A percentile compares a stretch with the other conserved stretches of the same genome.
Evolutionary conservation across 2,329 filamentous ascomycete genomes (phyloP).

Genomic region (Myriosclerotinia scirpicola): DNA sequence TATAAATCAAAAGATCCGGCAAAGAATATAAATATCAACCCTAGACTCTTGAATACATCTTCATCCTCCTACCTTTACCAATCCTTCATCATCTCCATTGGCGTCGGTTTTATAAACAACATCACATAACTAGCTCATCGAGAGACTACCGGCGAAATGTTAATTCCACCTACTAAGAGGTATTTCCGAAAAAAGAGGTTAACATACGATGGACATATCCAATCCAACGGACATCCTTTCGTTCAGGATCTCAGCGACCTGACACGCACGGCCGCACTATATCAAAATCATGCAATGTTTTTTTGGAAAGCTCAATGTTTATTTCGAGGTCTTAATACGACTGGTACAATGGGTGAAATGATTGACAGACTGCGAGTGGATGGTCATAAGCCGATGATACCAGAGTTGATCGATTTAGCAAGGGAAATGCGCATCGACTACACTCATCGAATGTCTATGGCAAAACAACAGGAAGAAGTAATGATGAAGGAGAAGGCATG

Average conservation of each 20-base stretch:
- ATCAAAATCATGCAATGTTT: not conserved
- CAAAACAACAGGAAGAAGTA: not conserved
- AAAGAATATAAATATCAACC: no score
- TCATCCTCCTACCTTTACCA: not conserved
- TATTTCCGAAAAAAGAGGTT: not conserved
- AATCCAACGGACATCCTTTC: not conserved
- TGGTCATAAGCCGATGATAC: not conserved
- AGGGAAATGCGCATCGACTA: not conserved
- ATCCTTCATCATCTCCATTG: not conserved
- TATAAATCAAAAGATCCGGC: not conserved
- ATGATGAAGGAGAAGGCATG: not conserved
- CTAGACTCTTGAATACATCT: not conserved
- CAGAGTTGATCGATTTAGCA: not conserved
- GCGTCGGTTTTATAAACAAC: not conserved
- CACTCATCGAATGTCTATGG: not conserved
- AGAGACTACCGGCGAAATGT: not conserved
- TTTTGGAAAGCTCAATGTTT: conserved; percentile 11
- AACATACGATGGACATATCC: not conserved
- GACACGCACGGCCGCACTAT: not conserved
- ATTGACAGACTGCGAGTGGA: not conserved
- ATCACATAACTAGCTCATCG: not conserved
- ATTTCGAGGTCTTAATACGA: not conserved
- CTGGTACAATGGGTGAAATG: not conserved
- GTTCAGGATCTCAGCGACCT: not conserved
- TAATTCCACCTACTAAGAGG: not conserved